Base-by-base conservation (phyloP, 2,329 filamentous ascomycete genomes). In the Penicillium occitanis region DNA sequence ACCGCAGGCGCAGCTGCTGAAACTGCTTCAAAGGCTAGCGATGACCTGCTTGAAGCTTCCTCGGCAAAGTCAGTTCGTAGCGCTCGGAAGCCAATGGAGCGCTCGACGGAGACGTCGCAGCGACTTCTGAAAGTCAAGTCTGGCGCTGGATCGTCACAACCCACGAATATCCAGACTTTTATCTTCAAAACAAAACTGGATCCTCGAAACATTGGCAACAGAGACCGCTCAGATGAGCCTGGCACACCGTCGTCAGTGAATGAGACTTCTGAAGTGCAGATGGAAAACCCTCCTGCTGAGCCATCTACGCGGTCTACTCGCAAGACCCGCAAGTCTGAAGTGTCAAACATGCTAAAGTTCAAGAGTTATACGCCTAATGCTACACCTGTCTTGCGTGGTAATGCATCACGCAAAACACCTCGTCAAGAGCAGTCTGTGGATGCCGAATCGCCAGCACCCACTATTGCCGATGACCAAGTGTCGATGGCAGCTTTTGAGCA, bases 101-200 rank as follows among this genome's bases (percentile, higher is more conserved):
- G 65, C 22, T 67, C 65, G 19, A 67, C 61, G 1, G 65, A 67
- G 40, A 67, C 65, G 2, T 67, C 65, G 2, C 60, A 57, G 4
- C 44, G 65, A 53, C 50, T 67, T 17, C 33, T 67, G 57, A 67
- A 67, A 35, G 61, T 67, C 14, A 67, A 67, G 17, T 64, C 65
- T 40, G 61, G 65, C 6, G 44, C 65, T 51, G 65, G 65, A 10
- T 61, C 61, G 8, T 67, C 65, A 17, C 65, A 67, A 5, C 65
- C 44, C 33, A 67, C 65, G 2, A 66, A 66, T 19, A 67, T 67
- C 17, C 65, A 67, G 48, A 67, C 65, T 3, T 67, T 67, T 46
- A 67, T 67, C 35, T 67, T 67, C 48, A 67, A 67, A 30, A 64
- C 65, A 1, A 64, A 64, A 30, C 48, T 64, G 13, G 65, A 61